These are phyloP conservation scores for Rhodomyrtus psidioides DNA, from an alignment of 441 rosid species.

Conservation along the genomic window DNA sequence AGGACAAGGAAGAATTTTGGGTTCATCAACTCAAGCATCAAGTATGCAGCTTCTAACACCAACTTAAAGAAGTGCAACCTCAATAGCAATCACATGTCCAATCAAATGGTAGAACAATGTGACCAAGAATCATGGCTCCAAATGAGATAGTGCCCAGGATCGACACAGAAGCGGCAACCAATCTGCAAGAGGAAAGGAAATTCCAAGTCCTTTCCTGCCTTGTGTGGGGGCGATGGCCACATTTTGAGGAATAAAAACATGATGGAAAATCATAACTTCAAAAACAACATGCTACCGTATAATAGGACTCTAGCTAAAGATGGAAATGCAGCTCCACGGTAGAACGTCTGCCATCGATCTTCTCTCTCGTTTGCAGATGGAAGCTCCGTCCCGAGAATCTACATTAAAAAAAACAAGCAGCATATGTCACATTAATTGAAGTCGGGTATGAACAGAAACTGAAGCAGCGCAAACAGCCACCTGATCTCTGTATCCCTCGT, in stretches of 20 bases:
- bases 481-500: conserved; percentile 44
- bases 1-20: neutral
- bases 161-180: neutral
- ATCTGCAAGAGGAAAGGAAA: neutral
- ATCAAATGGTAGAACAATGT: neutral
- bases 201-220: neutral
- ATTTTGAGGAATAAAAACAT: neutral
- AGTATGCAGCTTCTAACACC: neutral
- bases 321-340: conserved; percentile 70
- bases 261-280: neutral
- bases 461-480: conserved; percentile 22
- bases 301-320: conserved; percentile 60
- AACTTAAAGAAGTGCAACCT: neutral
- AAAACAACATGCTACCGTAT: conserved; percentile 30
- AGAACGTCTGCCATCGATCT: conserved; percentile 49
- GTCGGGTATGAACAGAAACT: neutral
- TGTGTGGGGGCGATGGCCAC: no score
- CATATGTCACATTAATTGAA: neutral
- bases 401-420: neutral
- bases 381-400: conserved; percentile 34
- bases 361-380: conserved; percentile 44
- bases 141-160: neutral
- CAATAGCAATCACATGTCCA: neutral
- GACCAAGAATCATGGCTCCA: neutral
- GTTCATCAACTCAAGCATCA: neutral